Evolutionary conservation across 2,329 filamentous ascomycete genomes (phyloP).

Genomic region (Xylariomycetidae sp.): DNA sequence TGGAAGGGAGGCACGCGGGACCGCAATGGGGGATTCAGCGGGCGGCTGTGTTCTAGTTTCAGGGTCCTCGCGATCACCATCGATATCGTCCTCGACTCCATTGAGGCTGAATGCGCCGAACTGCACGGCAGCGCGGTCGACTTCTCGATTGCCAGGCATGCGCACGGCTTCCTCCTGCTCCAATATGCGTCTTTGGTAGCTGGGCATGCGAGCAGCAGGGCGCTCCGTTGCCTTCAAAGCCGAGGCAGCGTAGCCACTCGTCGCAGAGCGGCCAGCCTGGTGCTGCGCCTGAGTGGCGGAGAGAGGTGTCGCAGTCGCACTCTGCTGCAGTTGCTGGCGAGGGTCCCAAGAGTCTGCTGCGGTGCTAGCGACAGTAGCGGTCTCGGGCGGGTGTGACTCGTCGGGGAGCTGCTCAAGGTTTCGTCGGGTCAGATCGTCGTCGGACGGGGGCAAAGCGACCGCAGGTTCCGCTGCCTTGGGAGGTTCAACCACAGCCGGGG

Average conservation of each 20-base stretch:
- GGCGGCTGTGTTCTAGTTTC: conserved; percentile 92
- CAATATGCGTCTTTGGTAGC: conserved; percentile 78
- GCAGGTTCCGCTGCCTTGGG: conserved; percentile 42
- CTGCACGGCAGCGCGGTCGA: conserved; percentile 88
- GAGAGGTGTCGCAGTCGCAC: conserved; percentile 59
- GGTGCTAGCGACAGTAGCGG: conserved; percentile 82
- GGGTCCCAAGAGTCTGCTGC: conserved; percentile 80
- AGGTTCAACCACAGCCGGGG: conserved; percentile 26
- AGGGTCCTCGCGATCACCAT: conserved; percentile 89
- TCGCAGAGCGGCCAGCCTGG: conserved; percentile 50
- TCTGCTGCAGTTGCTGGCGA: conserved; percentile 47
- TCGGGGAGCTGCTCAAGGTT: conserved; percentile 91
- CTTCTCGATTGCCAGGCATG: conserved; percentile 94
- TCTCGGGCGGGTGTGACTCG: conserved; percentile 67
- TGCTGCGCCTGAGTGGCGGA: conserved; percentile 58
- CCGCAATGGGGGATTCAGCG: conserved; percentile 76
- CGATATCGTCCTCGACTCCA: conserved; percentile 78
- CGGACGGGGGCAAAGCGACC: conserved; percentile 58
- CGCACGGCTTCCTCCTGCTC: conserved; percentile 97
- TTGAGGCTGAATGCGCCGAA: conserved; percentile 94
- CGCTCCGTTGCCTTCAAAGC: conserved; percentile 71
- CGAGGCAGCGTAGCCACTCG: conserved; percentile 72
- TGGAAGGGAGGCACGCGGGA: conserved; percentile 82
- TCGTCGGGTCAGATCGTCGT: conserved; percentile 80
- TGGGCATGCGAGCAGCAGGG: conserved; percentile 61